Evolutionary conservation across 2,329 filamentous ascomycete genomes (phyloP).

Genomic region (Madurella fahalii): DNA sequence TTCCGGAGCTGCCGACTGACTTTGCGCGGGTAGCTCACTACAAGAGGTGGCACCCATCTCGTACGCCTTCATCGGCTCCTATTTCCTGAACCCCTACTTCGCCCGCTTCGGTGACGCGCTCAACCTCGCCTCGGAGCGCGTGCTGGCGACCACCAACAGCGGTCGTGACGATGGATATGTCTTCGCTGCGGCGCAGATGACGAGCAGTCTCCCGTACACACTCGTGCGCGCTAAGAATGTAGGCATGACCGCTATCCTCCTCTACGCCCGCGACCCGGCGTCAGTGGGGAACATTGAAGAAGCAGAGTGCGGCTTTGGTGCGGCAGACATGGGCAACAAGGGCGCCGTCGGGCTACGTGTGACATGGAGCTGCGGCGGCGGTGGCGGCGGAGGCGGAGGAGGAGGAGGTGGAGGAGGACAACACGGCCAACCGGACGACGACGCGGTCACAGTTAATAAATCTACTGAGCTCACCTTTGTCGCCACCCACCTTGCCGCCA

Average conservation of each 20-base stretch:
- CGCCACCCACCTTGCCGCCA: conserved; percentile 80
- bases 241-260: conserved; percentile 85
- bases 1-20: background rate
- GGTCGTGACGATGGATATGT: conserved; percentile 14
- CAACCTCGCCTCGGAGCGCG: conserved; percentile 58
- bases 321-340: conserved; percentile 91
- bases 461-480: conserved; percentile 75
- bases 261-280: conserved; percentile 67
- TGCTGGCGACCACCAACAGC: conserved; percentile 15
- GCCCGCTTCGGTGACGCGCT: conserved; percentile 67
- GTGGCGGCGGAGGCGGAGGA: background rate
- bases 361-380: conserved; percentile 43
- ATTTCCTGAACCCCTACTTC: conserved; percentile 73
- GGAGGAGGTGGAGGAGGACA: no score
- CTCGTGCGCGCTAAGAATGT: conserved; percentile 69
- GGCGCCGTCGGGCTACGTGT: conserved; percentile 79
- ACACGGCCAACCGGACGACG: conserved; percentile 34
- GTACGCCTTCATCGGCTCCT: conserved; percentile 79
- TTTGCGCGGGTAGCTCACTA: conserved; percentile 56
- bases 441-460: conserved; percentile 28
- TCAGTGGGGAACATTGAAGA: conserved; percentile 64
- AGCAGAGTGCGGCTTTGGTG: conserved; percentile 80
- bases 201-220: conserved; percentile 50
- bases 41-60: conserved; percentile 87
- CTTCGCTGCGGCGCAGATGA: conserved; percentile 3